A percentile compares a stretch with the other conserved stretches of the same genome.
Evolutionary conservation across 1,284 basidiomycete genomes (phyloP).

Genomic region (Tilletia setariae): DNA sequence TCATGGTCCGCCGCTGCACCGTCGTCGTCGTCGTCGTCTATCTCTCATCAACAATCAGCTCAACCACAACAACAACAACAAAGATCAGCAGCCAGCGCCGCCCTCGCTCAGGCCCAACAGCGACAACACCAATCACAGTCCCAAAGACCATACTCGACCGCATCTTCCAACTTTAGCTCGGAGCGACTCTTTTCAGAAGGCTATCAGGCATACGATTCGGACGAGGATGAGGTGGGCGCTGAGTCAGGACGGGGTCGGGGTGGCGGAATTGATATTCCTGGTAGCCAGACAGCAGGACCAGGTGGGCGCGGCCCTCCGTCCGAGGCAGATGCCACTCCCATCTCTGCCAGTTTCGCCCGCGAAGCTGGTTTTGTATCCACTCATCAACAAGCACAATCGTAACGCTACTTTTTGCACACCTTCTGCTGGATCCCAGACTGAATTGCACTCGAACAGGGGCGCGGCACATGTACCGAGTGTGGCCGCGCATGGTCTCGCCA

Average conservation of each 20-base stretch:
- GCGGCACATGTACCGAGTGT: too few species aligned
- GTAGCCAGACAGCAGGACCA: background rate
- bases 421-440: too few species aligned
- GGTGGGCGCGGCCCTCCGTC: background rate
- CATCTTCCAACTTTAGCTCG: background rate
- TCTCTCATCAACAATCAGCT: background rate
- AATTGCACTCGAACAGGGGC: too few species aligned
- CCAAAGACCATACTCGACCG: background rate
- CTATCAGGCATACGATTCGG: conserved; percentile 7
- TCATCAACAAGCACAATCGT: too few species aligned
- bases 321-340: conserved; percentile 3
- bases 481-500: too few species aligned
- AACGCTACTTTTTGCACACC: too few species aligned
- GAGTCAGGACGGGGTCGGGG: background rate
- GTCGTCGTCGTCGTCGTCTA: too few species aligned
- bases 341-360: conserved; percentile 4
- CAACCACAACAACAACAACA: background rate
- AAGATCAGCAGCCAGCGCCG: background rate
- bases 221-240: background rate
- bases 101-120: background rate
- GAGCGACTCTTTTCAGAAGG: background rate
- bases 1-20: background rate
- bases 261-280: background rate
- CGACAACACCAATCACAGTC: background rate
- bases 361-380: background rate